Base-by-base conservation (phyloP, 2,329 filamentous ascomycete species). In the Pyricularia pennisetigena region DNA sequence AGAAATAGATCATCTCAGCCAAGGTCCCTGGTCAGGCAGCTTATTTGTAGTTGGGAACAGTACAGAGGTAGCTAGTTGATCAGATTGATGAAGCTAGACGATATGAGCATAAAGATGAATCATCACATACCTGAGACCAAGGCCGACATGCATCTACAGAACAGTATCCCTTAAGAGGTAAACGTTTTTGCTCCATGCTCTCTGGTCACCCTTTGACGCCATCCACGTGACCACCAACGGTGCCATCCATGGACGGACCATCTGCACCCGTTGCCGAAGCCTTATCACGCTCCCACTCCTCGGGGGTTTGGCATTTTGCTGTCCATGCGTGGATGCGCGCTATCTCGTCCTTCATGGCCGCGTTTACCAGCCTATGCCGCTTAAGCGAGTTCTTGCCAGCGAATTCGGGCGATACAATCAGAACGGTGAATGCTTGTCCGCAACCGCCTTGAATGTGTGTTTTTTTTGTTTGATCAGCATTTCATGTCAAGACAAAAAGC, bases 321-420 rank as follows among this genome's bases (percentile, higher is more conserved):
- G 92, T 96, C 94, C 94, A 97, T 57, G 94, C 94, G 81, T 97
- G 94, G 73, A 97, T 97, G 71, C 86, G 87, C 20, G 92, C 91
- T 77, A 97, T 97, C 80, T 97, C 93, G 64, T 89, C 86, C 81
- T 93, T 94, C 73, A 97, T 83, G 5, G 88, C 88, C 20, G 85
- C 85, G 79, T 97, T 97, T 73, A 97, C 93, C 71, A 96, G 84
- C 62, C 94, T 88, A 79, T 97, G 92, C 69, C 94, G 86, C 76
- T 93, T 93, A 69, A 97, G 87, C 67, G 91, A 91, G 75, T 82
- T 90, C 78, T 91, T 90, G 73, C 87, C 88, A 68, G 85, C 82
- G 77, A 93, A 93, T 69, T 87, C 81, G 35, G 89, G 83, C 9
- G 89, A 91, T 28, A 88, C 84, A 73, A 88, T 83, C 68, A 86